Evolutionary conservation across 495 filamentous ascomycete species (phyloP).

Genomic region (Tuber microsphaerosporum): DNA sequence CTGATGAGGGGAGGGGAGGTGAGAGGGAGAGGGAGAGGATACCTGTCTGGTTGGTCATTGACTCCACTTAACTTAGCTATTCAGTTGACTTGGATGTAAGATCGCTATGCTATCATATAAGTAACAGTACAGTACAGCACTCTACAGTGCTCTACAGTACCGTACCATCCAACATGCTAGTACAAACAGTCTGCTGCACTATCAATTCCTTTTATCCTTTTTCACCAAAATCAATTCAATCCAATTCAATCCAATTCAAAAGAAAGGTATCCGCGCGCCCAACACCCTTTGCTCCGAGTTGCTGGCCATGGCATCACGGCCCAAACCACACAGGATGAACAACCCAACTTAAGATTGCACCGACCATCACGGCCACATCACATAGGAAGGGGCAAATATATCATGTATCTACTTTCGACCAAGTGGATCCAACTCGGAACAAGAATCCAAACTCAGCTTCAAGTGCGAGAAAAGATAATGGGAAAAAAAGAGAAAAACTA

Average conservation of each 20-base stretch:
- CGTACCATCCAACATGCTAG: no score
- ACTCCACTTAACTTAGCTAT: not conserved
- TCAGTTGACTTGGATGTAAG: not conserved
- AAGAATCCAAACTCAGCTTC: slow-evolving; percentile 17
- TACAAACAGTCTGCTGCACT: no score
- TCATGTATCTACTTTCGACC: not conserved
- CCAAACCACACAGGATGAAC: no score
- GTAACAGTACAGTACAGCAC: not conserved
- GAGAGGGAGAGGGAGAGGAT: not conserved
- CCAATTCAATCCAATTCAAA: not conserved
- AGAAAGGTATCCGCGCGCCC: not conserved
- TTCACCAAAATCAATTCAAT: not conserved
- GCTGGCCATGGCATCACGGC: no score
- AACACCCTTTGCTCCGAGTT: no score
- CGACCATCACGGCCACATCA: not conserved
- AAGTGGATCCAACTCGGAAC: slow-evolving; percentile 7
- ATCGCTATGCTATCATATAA: not conserved
- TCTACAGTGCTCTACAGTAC: not conserved
- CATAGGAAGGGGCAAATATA: not conserved
- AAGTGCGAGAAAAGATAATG: slow-evolving; percentile 20
- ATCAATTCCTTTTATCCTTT: not conserved
- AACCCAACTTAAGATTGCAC: not conserved
- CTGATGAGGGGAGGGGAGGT: no score
- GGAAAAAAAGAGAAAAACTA: slow-evolving; percentile 30
- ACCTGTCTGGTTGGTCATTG: not conserved